These are phyloP conservation scores for Macrotyloma uniflorum DNA, from an alignment of 306 rosid species.

Conservation along the genomic window DNA sequence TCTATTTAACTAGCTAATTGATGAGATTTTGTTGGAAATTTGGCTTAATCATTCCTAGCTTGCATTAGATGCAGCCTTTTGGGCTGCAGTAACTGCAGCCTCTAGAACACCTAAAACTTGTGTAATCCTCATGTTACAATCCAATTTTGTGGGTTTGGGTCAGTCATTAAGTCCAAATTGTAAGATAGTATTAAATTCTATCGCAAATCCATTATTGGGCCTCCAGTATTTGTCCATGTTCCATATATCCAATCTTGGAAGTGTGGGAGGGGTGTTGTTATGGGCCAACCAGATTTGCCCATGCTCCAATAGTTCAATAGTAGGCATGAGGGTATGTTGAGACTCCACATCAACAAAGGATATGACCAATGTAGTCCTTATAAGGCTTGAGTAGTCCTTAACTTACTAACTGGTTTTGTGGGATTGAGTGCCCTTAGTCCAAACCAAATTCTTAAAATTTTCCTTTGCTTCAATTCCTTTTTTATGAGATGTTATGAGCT, in stretches of 20 bases:
- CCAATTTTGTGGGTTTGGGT: not conserved
- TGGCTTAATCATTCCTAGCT: not conserved
- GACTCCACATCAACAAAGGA: not conserved
- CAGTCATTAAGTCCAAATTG: not conserved
- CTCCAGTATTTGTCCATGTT: not conserved
- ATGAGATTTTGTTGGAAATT: not conserved
- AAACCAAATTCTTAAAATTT: not conserved
- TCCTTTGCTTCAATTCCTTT: not conserved
- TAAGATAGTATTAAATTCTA: not conserved
- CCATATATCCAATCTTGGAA: not conserved
- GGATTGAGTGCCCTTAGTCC: not conserved
- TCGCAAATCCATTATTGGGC: not conserved
- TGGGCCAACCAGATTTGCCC: not conserved
- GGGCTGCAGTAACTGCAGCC: not conserved
- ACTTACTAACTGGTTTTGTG: not conserved
- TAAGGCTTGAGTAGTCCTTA: not conserved
- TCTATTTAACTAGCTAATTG: not conserved
- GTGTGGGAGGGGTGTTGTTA: not conserved
- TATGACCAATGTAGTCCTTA: not conserved
- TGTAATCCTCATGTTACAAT: not conserved
- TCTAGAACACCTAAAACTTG: not conserved
- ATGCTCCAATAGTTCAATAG: not conserved
- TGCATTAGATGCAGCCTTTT: not conserved
- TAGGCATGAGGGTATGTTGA: not conserved
- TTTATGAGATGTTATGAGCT: constrained; percentile 5